Conservation (phyloP, 805 yeast genomes). For the Maudiozyma barnettii region DNA sequence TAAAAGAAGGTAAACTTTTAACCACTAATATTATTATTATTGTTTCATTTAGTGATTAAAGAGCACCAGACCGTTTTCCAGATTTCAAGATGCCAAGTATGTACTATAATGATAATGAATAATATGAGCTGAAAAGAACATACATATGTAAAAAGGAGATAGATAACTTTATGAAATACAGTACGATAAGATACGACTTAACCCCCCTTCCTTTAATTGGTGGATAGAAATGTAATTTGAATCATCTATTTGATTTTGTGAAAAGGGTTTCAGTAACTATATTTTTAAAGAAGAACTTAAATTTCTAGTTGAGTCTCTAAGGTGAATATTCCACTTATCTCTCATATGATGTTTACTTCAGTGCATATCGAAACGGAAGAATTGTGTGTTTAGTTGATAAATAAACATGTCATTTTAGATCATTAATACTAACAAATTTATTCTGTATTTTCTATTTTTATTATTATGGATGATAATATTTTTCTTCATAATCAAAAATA, state of each 20-base stretch:
- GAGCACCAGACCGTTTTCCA: slow-evolving; percentile 12
- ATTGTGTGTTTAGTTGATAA: background rate
- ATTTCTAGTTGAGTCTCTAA: too few relatives aligned
- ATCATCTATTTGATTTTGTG: too few relatives aligned
- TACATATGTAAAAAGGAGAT: too few relatives aligned
- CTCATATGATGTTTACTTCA: background rate
- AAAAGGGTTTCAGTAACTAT: too few relatives aligned
- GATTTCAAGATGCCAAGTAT: slow-evolving; percentile 46
- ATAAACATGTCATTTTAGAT: background rate
- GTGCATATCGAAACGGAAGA: background rate
- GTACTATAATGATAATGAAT: slow-evolving; percentile 25
- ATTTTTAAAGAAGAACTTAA: too few relatives aligned
- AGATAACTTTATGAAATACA: too few relatives aligned
- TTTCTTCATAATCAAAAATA: background rate
- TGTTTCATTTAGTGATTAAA: background rate
- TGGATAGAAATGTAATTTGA: too few relatives aligned
- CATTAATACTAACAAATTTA: background rate
- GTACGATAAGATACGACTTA: too few relatives aligned
- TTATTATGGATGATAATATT: background rate
- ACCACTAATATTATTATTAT: too few relatives aligned
- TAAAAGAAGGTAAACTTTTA: too few relatives aligned
- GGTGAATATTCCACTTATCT: too few relatives aligned
- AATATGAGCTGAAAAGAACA: background rate
- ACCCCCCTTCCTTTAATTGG: too few relatives aligned
- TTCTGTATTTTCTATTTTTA: background rate